Evolutionary conservation across 1,139 yeast genomes (phyloP).

Genomic region (Sugiyamaella grinbergsii): DNA sequence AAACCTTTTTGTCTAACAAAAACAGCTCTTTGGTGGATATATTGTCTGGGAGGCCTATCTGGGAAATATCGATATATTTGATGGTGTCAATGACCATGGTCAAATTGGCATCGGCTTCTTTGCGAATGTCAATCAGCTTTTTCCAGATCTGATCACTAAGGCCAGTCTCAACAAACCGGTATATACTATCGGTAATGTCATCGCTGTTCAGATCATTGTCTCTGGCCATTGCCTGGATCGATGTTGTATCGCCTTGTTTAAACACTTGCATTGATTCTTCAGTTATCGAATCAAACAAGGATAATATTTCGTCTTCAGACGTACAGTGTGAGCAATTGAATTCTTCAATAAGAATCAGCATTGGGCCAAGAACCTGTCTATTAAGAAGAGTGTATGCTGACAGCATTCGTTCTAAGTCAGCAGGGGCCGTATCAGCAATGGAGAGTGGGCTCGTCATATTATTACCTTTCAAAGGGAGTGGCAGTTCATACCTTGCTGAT

Average conservation of each 20-base stretch:
- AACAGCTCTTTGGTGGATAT: slow-evolving; percentile 43
- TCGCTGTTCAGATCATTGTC: slow-evolving; percentile 51
- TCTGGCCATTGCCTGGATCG: slow-evolving; percentile 38
- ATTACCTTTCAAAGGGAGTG: slow-evolving; percentile 5
- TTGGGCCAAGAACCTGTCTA: slow-evolving; percentile 37
- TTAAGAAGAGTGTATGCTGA: slow-evolving; percentile 37
- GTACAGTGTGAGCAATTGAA: slow-evolving; percentile 42
- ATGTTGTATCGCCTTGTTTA: slow-evolving; percentile 41
- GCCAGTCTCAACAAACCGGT: slow-evolving; percentile 69
- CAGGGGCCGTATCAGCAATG: slow-evolving; percentile 9
- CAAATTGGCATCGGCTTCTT: slow-evolving; percentile 41
- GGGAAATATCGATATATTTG: slow-evolving; percentile 64
- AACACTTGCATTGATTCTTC: slow-evolving; percentile 48
- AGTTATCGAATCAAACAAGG: slow-evolving; percentile 43
- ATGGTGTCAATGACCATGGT: slow-evolving; percentile 50
- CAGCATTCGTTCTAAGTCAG: slow-evolving; percentile 33
- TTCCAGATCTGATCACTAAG: slow-evolving; percentile 53
- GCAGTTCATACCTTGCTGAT: slow-evolving; percentile 25
- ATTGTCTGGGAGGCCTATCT: slow-evolving; percentile 60
- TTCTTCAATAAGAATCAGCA: slow-evolving; percentile 43
- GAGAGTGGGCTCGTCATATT: neutral
- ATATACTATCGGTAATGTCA: slow-evolving; percentile 54
- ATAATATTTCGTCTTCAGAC: slow-evolving; percentile 42
- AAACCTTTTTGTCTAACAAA: slow-evolving; percentile 50
- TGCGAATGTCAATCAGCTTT: slow-evolving; percentile 35